These are phyloP conservation scores for Acmispon strigosus DNA, from an alignment of 306 rosid species.

Conservation along the genomic window DNA sequence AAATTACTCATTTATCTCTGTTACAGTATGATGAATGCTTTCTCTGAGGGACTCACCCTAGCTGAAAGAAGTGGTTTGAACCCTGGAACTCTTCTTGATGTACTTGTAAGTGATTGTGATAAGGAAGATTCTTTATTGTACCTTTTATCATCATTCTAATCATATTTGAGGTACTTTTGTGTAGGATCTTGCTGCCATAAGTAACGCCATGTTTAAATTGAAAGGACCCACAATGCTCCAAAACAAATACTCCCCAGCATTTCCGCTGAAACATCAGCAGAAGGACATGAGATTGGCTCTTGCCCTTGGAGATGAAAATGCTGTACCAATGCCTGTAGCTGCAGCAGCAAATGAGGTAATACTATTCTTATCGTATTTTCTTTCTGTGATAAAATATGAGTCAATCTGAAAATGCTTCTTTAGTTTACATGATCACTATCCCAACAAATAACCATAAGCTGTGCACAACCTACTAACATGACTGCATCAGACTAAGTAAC, in stretches of 20 bases:
- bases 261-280: slow-evolving; percentile 89
- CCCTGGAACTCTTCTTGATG: slow-evolving; percentile 69
- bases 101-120: slow-evolving; percentile 44
- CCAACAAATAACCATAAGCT: background rate
- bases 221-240: slow-evolving; percentile 74
- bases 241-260: slow-evolving; percentile 65
- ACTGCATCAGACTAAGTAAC: background rate
- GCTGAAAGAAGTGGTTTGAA: slow-evolving; percentile 65
- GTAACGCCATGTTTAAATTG: slow-evolving; percentile 67
- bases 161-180: slow-evolving; percentile 8
- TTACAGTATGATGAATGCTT: slow-evolving; percentile 80
- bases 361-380: background rate
- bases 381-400: background rate
- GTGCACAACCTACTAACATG: background rate
- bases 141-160: background rate
- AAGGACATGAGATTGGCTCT: slow-evolving; percentile 93
- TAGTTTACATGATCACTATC: background rate
- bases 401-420: background rate
- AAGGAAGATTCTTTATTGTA: background rate
- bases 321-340: slow-evolving; percentile 73
- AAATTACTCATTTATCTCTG: background rate
- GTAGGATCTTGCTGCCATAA: slow-evolving; percentile 70
- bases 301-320: slow-evolving; percentile 72
- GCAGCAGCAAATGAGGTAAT: slow-evolving; percentile 84
- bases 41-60: slow-evolving; percentile 74